Evolutionary conservation across 2,329 filamentous ascomycete genomes (phyloP).

Genomic region (Venturia asperata): DNA sequence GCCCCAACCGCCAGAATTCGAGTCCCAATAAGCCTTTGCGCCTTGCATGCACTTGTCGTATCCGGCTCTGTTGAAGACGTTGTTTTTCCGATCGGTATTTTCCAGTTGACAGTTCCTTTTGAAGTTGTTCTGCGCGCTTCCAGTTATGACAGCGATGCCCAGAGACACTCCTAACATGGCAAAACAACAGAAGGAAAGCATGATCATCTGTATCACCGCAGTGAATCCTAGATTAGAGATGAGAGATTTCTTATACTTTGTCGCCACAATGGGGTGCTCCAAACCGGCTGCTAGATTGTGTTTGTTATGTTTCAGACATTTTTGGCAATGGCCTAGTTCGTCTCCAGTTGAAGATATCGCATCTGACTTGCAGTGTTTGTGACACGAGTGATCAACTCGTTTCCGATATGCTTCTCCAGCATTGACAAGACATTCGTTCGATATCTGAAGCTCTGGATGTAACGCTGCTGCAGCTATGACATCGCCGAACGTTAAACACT

Average conservation of each 20-base stretch:
- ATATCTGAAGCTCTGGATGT: slow-evolving; percentile 26
- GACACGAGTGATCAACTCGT: slow-evolving; percentile 26
- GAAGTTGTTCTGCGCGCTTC: slow-evolving; percentile 12
- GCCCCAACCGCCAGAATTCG: slow-evolving; percentile 25
- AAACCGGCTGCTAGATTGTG: slow-evolving; percentile 24
- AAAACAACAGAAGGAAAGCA: slow-evolving; percentile 20
- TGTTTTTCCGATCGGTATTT: neutral
- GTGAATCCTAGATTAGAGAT: slow-evolving; percentile 29
- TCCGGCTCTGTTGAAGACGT: neutral
- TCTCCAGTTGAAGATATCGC: slow-evolving; percentile 23
- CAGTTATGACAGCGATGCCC: slow-evolving; percentile 23
- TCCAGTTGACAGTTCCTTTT: slow-evolving; percentile 19
- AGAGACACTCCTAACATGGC: slow-evolving; percentile 25
- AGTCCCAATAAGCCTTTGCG: slow-evolving; percentile 18
- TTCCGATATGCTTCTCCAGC: slow-evolving; percentile 26
- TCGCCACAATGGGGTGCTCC: slow-evolving; percentile 28
- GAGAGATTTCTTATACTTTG: slow-evolving; percentile 29
- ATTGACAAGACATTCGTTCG: slow-evolving; percentile 30
- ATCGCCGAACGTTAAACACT: slow-evolving; percentile 29
- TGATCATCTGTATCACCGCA: slow-evolving; percentile 28
- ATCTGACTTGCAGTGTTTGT: slow-evolving; percentile 28
- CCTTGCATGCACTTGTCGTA: slow-evolving; percentile 20
- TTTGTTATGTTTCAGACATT: slow-evolving; percentile 27
- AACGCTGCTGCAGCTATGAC: slow-evolving; percentile 28
- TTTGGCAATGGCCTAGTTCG: slow-evolving; percentile 30